phyloP scores from a whole-genome alignment of 2,329 filamentous ascomycete genomes.

The Fusarium secorum region DNA sequence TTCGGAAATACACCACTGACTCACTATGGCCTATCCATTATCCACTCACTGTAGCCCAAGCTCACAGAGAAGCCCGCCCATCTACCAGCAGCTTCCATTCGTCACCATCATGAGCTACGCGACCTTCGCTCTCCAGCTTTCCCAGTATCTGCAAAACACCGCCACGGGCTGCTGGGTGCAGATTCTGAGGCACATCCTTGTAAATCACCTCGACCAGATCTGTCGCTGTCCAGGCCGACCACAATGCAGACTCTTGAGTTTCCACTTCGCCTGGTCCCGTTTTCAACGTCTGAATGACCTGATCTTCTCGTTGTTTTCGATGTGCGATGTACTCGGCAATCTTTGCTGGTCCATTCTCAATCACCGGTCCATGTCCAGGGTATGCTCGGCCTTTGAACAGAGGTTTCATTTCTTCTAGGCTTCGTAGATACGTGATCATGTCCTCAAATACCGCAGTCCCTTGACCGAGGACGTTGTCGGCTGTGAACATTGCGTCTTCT shows the following conservation, averaged over 20 bases:
- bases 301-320: slow-evolving; percentile 78
- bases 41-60: background rate
- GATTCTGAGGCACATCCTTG: slow-evolving; percentile 74
- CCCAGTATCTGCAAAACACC: slow-evolving; percentile 80
- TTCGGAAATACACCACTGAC: background rate
- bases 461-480: slow-evolving; percentile 87
- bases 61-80: slow-evolving; percentile 37
- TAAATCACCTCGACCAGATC: slow-evolving; percentile 92
- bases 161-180: slow-evolving; percentile 78
- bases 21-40: background rate
- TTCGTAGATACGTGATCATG: slow-evolving; percentile 71
- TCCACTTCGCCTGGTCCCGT: slow-evolving; percentile 44
- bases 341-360: slow-evolving; percentile 74
- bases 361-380: slow-evolving; percentile 84
- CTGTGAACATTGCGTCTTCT: slow-evolving; percentile 85
- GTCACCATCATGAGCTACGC: slow-evolving; percentile 56
- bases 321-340: slow-evolving; percentile 87
- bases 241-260: slow-evolving; percentile 37
- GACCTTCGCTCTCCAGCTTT: slow-evolving; percentile 80
- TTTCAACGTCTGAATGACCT: slow-evolving; percentile 72
- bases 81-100: slow-evolving; percentile 41
- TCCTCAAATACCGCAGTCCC: slow-evolving; percentile 88
- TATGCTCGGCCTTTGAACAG: slow-evolving; percentile 76
- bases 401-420: slow-evolving; percentile 72
- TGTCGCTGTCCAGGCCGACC: slow-evolving; percentile 69